Base-by-base conservation (phyloP, 164 flowering plant genomes). In the Protea cynaroides region DNA sequence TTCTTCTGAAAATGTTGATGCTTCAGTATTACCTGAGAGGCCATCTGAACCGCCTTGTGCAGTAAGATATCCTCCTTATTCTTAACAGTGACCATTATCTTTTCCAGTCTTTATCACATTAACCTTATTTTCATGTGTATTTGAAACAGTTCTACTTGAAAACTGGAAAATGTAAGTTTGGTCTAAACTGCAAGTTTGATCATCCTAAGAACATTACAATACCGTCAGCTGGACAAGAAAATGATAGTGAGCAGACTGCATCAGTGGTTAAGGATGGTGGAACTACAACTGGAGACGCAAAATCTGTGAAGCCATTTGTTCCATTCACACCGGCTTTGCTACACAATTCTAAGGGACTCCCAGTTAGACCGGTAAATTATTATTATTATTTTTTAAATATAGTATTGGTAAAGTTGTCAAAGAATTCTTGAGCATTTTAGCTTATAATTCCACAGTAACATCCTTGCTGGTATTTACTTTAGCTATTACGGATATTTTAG, bases 161-260 rank as follows among this genome's bases (percentile, higher is more conserved):
- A 79, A 90, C 97, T 69, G 96, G 99, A 55, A 80, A 66, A 64
- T 95, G 99, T 68, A 95, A 90, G 74, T 95, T 83, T 83, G 97
- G 97, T 55, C 67, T 69, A 40, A 71, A 74, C 37, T 95, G 99
- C 84, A 95, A 84, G 74, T 95, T 88, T 71, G 82, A 95, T 78
- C 99, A 95, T 75, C 99, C 99, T 62, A 88, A 83, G 75, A 91
- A 86, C 72, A 65, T 87, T 56, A 78, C 71, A 37, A 67, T 84
- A 18, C 73, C 79, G 25, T 60, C 63, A 53, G 50, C 75, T 70
- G 84, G 65, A 37, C 82, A 74, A 71, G 85, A 77, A 51, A 74
- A 63, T 78, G 77, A 51, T 37, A 65, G 18, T 61, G 69, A 61
- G 49, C 82, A 79, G 60, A 65, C 56, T 61, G 81, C 58, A 56